Conservation (phyloP, 306 rosid genomes). For the Erythrophleum fordii region DNA sequence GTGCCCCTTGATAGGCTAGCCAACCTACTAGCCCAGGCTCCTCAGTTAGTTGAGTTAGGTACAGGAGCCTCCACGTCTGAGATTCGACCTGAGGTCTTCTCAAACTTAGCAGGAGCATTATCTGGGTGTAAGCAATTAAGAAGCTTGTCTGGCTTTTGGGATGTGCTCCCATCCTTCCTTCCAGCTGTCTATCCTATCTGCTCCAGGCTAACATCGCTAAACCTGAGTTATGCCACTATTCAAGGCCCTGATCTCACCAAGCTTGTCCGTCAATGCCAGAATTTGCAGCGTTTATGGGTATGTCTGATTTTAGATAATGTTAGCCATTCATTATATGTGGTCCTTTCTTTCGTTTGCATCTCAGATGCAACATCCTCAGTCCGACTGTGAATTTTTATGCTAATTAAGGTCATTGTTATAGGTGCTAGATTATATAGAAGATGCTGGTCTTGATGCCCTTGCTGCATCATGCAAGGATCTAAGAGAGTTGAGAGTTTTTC, state of each 20-base stretch:
- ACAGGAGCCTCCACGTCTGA: slow-evolving; percentile 68
- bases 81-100: slow-evolving; percentile 55
- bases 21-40: slow-evolving; percentile 55
- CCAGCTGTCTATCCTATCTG: slow-evolving; percentile 62
- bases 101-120: slow-evolving; percentile 50
- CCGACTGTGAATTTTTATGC: slow-evolving; percentile 28
- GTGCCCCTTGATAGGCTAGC: slow-evolving; percentile 65
- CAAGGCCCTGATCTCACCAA: slow-evolving; percentile 61
- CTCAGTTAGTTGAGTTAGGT: slow-evolving; percentile 66
- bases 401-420: slow-evolving; percentile 41
- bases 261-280: slow-evolving; percentile 63
- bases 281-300: slow-evolving; percentile 71
- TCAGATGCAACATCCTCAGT: slow-evolving; percentile 20
- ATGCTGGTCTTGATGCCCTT: slow-evolving; percentile 59
- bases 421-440: slow-evolving; percentile 80
- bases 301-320: neutral
- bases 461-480: slow-evolving; percentile 73
- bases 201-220: slow-evolving; percentile 60
- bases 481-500: slow-evolving; percentile 70
- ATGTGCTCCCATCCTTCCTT: slow-evolving; percentile 58
- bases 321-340: neutral
- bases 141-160: slow-evolving; percentile 76
- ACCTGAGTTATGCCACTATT: slow-evolving; percentile 60
- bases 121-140: slow-evolving; percentile 57
- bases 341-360: neutral